A percentile compares a stretch with the other conserved stretches of the same genome.
Evolutionary conservation across 257 asterid species (phyloP).

Genomic region (Fraxinus americana): DNA sequence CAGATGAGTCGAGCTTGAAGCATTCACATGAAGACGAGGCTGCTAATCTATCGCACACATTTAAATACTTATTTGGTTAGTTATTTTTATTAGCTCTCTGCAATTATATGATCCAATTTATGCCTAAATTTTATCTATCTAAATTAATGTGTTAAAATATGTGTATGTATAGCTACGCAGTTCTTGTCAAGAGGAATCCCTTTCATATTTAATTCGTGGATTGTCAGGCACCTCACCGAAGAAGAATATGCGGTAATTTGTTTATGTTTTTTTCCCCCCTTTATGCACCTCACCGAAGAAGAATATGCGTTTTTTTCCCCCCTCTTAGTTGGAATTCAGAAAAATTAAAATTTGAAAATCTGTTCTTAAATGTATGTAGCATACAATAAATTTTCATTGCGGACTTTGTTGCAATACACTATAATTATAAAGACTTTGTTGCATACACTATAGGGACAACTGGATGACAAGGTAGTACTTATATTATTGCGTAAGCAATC

Average conservation of each 20-base stretch:
- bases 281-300: no score
- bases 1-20: not conserved
- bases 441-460: no score
- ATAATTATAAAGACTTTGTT: no score
- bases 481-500: not conserved
- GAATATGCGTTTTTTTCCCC: not conserved
- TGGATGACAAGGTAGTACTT: conserved; percentile 80
- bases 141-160: conserved; percentile 2
- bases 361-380: not conserved
- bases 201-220: conserved; percentile 91
- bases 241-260: conserved; percentile 79
- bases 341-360: not conserved
- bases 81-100: not conserved
- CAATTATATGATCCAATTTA: not conserved
- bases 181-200: conserved; percentile 92
- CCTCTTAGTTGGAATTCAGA: not conserved
- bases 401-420: not conserved
- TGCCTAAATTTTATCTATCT: not conserved
- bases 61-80: conserved; percentile 15
- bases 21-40: not conserved
- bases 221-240: conserved; percentile 75
- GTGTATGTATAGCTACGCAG: conserved; percentile 73
- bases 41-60: not conserved
- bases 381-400: not conserved
- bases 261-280: not conserved